Conservation (phyloP, 2,329 filamentous ascomycete genomes). For the Sarocladiaceae sp. region DNA sequence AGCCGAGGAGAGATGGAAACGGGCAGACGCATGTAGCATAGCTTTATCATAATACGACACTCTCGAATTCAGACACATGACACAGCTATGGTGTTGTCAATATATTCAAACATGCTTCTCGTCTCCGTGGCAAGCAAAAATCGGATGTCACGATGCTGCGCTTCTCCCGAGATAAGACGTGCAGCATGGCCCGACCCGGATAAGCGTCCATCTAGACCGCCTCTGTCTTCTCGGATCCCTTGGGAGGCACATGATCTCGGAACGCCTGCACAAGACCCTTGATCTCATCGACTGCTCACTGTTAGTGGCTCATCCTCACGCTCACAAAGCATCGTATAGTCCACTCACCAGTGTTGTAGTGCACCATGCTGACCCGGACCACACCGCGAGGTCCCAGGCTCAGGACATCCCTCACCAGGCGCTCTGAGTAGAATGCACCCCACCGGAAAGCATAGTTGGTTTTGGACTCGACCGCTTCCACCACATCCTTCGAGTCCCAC, state of each 20-base stretch:
- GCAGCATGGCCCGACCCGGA: too few species aligned
- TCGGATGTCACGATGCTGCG: too few species aligned
- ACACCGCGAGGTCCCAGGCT: constrained; percentile 51
- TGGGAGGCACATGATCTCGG: not conserved
- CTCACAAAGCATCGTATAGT: not conserved
- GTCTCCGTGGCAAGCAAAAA: too few species aligned
- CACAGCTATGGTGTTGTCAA: too few species aligned
- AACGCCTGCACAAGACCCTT: constrained; percentile 1
- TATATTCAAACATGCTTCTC: too few species aligned
- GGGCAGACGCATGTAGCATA: too few species aligned
- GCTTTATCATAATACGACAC: too few species aligned
- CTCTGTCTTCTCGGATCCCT: too few species aligned
- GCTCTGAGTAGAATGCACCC: constrained; percentile 63
- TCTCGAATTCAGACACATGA: too few species aligned
- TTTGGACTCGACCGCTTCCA: constrained; percentile 54
- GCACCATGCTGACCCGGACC: constrained; percentile 63
- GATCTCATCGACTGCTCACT: constrained; percentile 2
- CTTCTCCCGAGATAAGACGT: too few species aligned
- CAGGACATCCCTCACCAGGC: constrained; percentile 54
- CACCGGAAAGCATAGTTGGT: constrained; percentile 57
- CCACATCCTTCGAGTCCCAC: constrained; percentile 47
- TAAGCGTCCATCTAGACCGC: too few species aligned
- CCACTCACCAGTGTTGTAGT: constrained; percentile 56
- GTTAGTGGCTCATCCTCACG: not conserved
- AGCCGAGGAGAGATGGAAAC: too few species aligned